phyloP scores from a whole-genome alignment of 1,284 basidiomycete genomes.

The Sanguinoderma infundibulare region DNA sequence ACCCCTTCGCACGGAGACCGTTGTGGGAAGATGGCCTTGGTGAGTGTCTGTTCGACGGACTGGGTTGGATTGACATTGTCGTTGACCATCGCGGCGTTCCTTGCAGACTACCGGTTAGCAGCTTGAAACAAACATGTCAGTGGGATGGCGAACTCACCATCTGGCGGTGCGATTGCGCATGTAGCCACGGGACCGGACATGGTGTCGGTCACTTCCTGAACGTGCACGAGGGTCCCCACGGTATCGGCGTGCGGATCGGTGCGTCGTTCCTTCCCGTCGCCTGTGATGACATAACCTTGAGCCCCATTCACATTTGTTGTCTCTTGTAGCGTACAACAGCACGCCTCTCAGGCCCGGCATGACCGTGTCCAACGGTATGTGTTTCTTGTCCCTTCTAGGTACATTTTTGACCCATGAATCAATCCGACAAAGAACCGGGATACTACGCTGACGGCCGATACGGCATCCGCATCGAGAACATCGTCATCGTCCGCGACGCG shows the following conservation, averaged over 20 bases:
- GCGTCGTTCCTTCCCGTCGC: conserved; percentile 14
- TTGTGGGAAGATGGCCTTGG: conserved; percentile 94
- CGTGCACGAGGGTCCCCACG: conserved; percentile 94
- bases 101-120: conserved; percentile 39
- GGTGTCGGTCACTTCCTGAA: conserved; percentile 93
- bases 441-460: conserved; percentile 93
- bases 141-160: too few relatives aligned
- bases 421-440: conserved; percentile 70
- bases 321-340: conserved; percentile 59
- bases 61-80: too few relatives aligned
- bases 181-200: conserved; percentile 88
- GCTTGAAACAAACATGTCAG: too few relatives aligned
- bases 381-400: background rate
- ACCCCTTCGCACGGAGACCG: conserved; percentile 83
- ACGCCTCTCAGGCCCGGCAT: conserved; percentile 81
- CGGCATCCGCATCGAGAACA: conserved; percentile 93
- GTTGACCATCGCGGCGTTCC: background rate
- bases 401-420: background rate
- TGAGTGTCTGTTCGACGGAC: conserved; percentile 36
- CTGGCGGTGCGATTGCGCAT: background rate
- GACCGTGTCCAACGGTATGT: conserved; percentile 84
- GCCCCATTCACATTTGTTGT: background rate
- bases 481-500: conserved; percentile 77
- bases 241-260: conserved; percentile 83
- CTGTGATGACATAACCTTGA: background rate